These are phyloP conservation scores for Phytopythium montanum DNA, from an alignment of 352 stramenopile genomes.

Conservation along the genomic window DNA sequence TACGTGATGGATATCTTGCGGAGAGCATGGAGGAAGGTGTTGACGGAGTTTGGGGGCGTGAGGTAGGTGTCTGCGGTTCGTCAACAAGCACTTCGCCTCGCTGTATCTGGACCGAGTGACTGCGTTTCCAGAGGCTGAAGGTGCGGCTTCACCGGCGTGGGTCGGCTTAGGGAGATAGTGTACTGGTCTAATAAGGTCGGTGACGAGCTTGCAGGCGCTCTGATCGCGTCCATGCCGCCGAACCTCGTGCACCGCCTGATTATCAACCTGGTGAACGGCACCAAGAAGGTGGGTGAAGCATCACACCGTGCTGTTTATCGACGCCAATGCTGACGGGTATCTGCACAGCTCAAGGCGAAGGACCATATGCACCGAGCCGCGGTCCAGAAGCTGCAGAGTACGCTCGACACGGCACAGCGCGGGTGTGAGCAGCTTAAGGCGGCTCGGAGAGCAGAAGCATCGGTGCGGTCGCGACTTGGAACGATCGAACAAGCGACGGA, in stretches of 20 bases:
- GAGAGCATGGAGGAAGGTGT: background rate
- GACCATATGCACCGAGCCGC: conserved; percentile 27
- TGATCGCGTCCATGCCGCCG: conserved; percentile 63
- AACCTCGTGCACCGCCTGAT: conserved; percentile 69
- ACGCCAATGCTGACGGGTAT: background rate
- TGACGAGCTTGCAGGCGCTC: conserved; percentile 20
- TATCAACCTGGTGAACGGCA: conserved; percentile 52
- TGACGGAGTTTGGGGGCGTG: background rate
- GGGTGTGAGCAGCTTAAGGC: conserved; percentile 32
- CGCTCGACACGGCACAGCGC: conserved; percentile 17
- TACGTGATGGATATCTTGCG: conserved; percentile 8
- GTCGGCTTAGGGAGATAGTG: background rate
- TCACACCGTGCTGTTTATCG: too few relatives aligned
- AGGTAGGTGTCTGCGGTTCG: conserved; percentile 48
- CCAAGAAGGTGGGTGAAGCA: conserved; percentile 32
- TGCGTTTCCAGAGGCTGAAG: conserved; percentile 54
- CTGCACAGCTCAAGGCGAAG: conserved; percentile 32
- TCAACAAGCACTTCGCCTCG: conserved; percentile 69
- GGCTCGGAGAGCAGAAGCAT: conserved; percentile 23
- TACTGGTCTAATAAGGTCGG: background rate
- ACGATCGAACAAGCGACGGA: conserved; percentile 30
- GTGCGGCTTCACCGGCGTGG: conserved; percentile 15
- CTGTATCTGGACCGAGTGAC: conserved; percentile 64
- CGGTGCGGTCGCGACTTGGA: conserved; percentile 24
- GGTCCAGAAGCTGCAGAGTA: conserved; percentile 29